Evolutionary conservation across 1,139 yeast genomes (phyloP), one percentile per base, ranked within the genome.

Genomic region (Taphrina betulina): DNA sequence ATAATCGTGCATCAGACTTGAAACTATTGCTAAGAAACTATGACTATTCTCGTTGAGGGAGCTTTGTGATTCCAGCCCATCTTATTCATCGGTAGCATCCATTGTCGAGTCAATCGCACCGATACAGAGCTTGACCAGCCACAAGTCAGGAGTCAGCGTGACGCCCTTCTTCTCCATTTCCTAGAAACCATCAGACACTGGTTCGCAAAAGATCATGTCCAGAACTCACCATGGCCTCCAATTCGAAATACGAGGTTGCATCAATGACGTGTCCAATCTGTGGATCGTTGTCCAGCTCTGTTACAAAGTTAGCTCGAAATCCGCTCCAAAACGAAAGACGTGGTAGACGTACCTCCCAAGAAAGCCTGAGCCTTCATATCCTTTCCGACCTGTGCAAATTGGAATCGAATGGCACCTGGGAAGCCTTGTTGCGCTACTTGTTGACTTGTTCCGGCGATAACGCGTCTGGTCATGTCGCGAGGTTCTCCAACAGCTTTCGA

Each of bases 401-500:
- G 70, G 63, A 69, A 66, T 7, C 69, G 68, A 17, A 68, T 63
- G 3, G 71, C 66, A 12, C 69, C 69, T 0, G 69, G 64, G 58
- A 61, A 67, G 10, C 66, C 61, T 29, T 66, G 60, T 43, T 62
- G 62, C 2, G 61, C 53, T 19, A 67, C 58, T 12, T 62, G 58
- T 14, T 59, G 50, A 61, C 67, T 67, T 42, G 71, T 63, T 10
- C 63, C 65, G 42, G 61, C 60, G 53, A 69, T 66, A 31, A 64
- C 69, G 17, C 61, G 61, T 57, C 63, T 63, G 16, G 68, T 61
- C 22, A 65, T 62, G 44, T 60, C 63, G 37, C 63, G 54, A 31
- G 64, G 60, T 57, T 69, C 71, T 8, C 71, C 71, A 3, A 70
- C 71, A n/a, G 71, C 71, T 48, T 26, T n/a, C n/a, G n/a, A n/a